phyloP scores from a whole-genome alignment of 2,329 filamentous ascomycete genomes.

The Stagonosporopsis chrysanthemi region DNA sequence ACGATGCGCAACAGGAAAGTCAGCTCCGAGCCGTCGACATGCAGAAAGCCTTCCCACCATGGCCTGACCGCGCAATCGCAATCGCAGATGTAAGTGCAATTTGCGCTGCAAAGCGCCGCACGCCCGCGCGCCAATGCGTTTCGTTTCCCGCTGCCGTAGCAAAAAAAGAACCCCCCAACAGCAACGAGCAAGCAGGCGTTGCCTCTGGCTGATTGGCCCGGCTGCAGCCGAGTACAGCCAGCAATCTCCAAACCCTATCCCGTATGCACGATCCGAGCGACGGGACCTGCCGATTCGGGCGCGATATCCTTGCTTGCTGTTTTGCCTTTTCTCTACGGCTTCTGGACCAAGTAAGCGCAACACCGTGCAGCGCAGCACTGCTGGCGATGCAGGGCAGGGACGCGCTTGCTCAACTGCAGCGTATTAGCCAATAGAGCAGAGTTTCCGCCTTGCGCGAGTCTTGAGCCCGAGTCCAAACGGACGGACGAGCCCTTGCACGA shows the following conservation, averaged over 20 bases:
- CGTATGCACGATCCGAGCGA: constrained; percentile 10
- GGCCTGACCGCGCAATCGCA: background rate
- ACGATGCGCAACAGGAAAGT: constrained; percentile 1
- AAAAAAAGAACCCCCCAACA: background rate
- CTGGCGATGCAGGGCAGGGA: too few species aligned
- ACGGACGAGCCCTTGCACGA: background rate
- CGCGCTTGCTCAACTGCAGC: too few species aligned
- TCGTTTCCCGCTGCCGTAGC: too few species aligned
- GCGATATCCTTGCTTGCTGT: background rate
- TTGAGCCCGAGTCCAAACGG: too few species aligned
- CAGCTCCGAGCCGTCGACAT: background rate
- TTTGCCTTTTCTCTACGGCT: background rate
- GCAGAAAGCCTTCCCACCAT: background rate
- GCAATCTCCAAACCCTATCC: background rate
- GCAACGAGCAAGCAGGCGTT: background rate
- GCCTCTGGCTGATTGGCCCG: constrained; percentile 9
- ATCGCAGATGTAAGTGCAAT: too few species aligned
- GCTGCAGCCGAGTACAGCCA: constrained; percentile 4
- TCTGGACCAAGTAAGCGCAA: background rate
- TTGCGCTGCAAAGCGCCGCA: too few species aligned
- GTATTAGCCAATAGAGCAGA: background rate
- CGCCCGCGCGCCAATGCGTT: too few species aligned
- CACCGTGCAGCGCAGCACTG: too few species aligned
- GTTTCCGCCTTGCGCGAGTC: too few species aligned
- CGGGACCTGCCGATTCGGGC: constrained; percentile 3